These are phyloP conservation scores for Microstroma glucosiphilum DNA, from an alignment of 1,284 basidiomycete species.

Conservation along the genomic window DNA sequence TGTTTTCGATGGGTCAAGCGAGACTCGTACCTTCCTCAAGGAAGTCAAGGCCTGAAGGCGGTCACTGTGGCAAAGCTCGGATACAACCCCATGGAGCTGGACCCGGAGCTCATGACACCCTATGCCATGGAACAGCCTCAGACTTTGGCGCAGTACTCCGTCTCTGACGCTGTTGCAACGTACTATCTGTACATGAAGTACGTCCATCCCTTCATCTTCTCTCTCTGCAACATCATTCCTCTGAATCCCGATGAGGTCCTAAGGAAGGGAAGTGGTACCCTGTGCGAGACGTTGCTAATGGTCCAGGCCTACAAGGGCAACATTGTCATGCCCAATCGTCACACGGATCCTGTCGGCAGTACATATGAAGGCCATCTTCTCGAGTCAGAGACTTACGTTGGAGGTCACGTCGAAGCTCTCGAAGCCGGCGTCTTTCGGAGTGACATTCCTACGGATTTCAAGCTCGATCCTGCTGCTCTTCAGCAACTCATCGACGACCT, in stretches of 20 bases:
- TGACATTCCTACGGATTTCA: conserved; percentile 92
- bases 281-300: conserved; percentile 76
- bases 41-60: conserved; percentile 95
- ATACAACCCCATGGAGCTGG: conserved; percentile 93
- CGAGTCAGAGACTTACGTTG: conserved; percentile 96
- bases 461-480: conserved; percentile 78
- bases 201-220: conserved; percentile 99
- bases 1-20: conserved; percentile 99
- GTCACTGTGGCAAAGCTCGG: conserved; percentile 95
- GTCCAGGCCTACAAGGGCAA: conserved; percentile 77
- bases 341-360: conserved; percentile 84
- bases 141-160: conserved; percentile 90
- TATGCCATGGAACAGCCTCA: conserved; percentile 97
- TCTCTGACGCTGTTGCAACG: conserved; percentile 98
- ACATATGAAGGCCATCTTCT: conserved; percentile 94
- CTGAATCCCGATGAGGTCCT: conserved; percentile 93
- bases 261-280: conserved; percentile 88
- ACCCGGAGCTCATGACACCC: conserved; percentile 99
- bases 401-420: conserved; percentile 95
- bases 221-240: conserved; percentile 97
- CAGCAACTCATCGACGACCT: conserved; percentile 92
- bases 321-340: conserved; percentile 97
- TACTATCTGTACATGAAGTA: conserved; percentile 99
- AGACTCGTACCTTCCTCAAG: conserved; percentile 98
- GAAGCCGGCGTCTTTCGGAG: conserved; percentile 97